Percentiles rank a stretch among this genome's conserved stretches.
Conservation (phyloP, 1,284 basidiomycete species). For the Mixia osmundae region DNA sequence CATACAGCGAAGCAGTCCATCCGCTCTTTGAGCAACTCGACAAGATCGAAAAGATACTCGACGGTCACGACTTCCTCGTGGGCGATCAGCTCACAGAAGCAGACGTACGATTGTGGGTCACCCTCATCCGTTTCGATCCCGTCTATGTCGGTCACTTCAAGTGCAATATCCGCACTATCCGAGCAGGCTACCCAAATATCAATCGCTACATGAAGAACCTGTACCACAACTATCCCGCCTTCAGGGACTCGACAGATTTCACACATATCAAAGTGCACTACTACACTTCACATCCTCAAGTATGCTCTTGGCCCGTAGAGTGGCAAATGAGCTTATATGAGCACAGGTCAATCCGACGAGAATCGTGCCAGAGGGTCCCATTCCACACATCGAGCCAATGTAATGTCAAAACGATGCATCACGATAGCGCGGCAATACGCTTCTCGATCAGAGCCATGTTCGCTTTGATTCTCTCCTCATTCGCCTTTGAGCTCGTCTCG, state of each 20-base stretch:
- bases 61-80: conserved; percentile 56
- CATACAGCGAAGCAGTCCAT: conserved; percentile 19
- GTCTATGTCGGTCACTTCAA: conserved; percentile 87
- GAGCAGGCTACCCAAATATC: conserved; percentile 52
- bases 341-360: conserved; percentile 50
- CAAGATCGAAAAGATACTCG: conserved; percentile 31
- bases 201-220: conserved; percentile 63
- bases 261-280: conserved; percentile 36
- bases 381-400: conserved; percentile 42
- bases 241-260: conserved; percentile 72
- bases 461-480: conserved; percentile 23
- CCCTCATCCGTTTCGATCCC: conserved; percentile 34
- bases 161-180: conserved; percentile 48
- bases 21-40: background rate
- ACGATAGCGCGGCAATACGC: too few species aligned
- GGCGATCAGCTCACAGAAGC: conserved; percentile 56
- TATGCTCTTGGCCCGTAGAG: too few species aligned
- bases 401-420: too few species aligned
- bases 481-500: conserved; percentile 34
- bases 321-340: too few species aligned
- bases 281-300: conserved; percentile 46
- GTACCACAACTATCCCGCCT: conserved; percentile 76
- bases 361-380: conserved; percentile 49
- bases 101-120: conserved; percentile 49
- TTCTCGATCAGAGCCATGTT: too few species aligned